These are phyloP conservation scores for Liquidambar formosana DNA, from an alignment of 164 flowering plant species.

Conservation along the genomic window DNA sequence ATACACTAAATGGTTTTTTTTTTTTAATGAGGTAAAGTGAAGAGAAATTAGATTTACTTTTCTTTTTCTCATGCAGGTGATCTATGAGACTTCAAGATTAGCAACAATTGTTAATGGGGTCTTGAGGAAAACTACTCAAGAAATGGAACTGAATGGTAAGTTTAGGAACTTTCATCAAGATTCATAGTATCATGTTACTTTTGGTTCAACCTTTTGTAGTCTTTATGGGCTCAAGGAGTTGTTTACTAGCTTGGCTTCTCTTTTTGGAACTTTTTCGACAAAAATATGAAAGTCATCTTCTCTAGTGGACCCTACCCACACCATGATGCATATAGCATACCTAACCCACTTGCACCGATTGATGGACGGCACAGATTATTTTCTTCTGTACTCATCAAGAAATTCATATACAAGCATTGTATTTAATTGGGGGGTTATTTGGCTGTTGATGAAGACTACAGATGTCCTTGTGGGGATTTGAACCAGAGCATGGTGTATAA, in stretches of 20 bases:
- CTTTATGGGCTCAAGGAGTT: constrained; percentile 30
- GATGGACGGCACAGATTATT: no score
- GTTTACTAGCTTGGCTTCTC: constrained; percentile 4
- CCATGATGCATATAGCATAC: constrained; percentile 33
- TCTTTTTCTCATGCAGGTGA: constrained; percentile 43
- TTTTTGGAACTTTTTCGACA: constrained; percentile 3
- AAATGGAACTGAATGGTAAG: constrained; percentile 80
- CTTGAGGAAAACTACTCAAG: constrained; percentile 71
- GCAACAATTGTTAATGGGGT: constrained; percentile 81
- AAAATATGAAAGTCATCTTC: constrained; percentile 16
- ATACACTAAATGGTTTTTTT: not conserved
- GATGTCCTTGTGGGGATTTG: no score
- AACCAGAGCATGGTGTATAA: no score
- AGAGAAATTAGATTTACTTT: not conserved
- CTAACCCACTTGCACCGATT: constrained; percentile 28
- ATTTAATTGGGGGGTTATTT: no score
- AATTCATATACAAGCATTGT: no score
- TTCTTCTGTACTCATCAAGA: no score
- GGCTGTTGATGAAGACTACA: no score
- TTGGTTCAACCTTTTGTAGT: not conserved
- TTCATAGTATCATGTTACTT: not conserved
- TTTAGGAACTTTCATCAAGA: not conserved
- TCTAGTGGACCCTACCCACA: constrained; percentile 31
- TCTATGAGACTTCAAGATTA: constrained; percentile 71
- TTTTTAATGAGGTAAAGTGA: not conserved